phyloP scores from a whole-genome alignment of 1,284 basidiomycete genomes.

The Tetrapyrgos nigripes region DNA sequence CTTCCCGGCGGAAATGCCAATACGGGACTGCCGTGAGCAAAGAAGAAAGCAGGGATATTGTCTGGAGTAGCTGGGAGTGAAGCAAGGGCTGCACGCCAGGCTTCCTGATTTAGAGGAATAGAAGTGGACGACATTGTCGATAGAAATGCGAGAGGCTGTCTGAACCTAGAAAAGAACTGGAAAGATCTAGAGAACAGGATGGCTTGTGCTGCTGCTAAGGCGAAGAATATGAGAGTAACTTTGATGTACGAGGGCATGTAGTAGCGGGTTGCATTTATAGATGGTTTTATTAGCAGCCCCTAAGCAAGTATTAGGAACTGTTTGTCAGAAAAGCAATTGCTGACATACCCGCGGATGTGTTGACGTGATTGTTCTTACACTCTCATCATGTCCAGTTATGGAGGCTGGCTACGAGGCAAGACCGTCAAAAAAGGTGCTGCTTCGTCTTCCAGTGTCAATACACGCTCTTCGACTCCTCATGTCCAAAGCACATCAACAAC shows the following conservation, averaged over 20 bases:
- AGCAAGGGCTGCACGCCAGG: constrained; percentile 66
- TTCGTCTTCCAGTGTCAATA: constrained; percentile 49
- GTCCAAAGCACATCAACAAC: constrained; percentile 74
- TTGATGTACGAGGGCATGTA: background rate
- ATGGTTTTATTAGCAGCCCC: background rate
- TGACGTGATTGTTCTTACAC: background rate
- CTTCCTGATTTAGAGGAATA: constrained; percentile 32
- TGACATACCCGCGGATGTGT: background rate
- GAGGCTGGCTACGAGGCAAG: constrained; percentile 71
- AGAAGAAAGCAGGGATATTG: constrained; percentile 78
- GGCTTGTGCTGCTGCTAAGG: background rate
- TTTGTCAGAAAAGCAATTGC: background rate
- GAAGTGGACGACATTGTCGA: constrained; percentile 8
- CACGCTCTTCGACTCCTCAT: constrained; percentile 72
- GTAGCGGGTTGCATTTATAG: background rate
- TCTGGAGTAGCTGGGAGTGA: constrained; percentile 64
- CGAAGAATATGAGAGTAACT: background rate
- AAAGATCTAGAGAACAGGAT: constrained; percentile 4
- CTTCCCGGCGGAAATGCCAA: background rate
- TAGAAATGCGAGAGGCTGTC: background rate
- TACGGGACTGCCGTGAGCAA: constrained; percentile 57
- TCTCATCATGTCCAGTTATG: constrained; percentile 37
- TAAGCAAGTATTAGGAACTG: background rate
- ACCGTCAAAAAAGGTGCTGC: constrained; percentile 70
- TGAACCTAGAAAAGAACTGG: constrained; percentile 3